Conservation (phyloP, 768 basidiomycete genomes). For the Tricholomella constricta region DNA sequence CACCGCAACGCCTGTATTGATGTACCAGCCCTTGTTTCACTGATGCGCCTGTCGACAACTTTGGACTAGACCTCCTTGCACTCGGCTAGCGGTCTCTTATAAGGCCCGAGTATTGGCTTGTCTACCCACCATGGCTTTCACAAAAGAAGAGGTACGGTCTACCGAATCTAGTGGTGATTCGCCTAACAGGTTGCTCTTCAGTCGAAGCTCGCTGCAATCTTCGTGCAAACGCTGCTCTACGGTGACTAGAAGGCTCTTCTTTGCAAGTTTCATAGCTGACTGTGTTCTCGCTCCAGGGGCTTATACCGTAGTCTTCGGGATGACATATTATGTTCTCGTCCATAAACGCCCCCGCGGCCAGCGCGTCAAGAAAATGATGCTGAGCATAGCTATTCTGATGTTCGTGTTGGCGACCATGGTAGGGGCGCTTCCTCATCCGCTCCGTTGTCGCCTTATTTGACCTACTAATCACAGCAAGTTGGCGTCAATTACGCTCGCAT, state of each 20-base stretch:
- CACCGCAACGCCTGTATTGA: no score
- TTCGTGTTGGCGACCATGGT: constrained; percentile 35
- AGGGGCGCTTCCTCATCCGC: neutral
- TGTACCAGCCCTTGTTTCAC: no score
- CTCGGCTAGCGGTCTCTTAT: no score
- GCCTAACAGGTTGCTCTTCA: no score
- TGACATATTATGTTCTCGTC: constrained; percentile 33
- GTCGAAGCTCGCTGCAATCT: constrained; percentile 26
- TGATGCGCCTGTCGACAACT: no score
- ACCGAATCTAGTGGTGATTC: no score
- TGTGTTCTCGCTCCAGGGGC: constrained; percentile 19
- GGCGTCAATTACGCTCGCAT: constrained; percentile 36
- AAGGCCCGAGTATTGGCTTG: no score
- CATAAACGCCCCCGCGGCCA: constrained; percentile 23
- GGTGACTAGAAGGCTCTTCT: constrained; percentile 13
- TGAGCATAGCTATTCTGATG: constrained; percentile 32
- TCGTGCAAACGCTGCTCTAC: constrained; percentile 28
- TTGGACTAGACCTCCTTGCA: no score
- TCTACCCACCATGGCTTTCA: no score
- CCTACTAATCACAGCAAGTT: constrained; percentile 30
- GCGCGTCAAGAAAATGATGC: constrained; percentile 31
- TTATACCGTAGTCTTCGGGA: constrained; percentile 30
- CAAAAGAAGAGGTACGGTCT: no score
- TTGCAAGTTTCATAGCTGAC: neutral
- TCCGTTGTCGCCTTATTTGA: no score